Evolutionary conservation across 2,329 filamentous ascomycete genomes (phyloP).

Genomic region (Penicillium freii): DNA sequence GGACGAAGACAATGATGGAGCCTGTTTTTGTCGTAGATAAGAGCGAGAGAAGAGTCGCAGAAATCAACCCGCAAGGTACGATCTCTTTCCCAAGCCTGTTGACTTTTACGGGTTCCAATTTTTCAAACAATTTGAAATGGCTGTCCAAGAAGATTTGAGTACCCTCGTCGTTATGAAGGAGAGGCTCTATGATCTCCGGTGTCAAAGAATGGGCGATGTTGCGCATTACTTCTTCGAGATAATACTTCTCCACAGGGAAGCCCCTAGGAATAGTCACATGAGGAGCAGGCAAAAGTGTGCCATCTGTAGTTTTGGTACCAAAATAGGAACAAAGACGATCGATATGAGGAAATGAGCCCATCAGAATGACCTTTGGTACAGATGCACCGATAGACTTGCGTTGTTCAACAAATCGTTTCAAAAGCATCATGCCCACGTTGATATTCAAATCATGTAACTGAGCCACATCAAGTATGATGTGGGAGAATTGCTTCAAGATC

Average conservation of each 20-base stretch:
- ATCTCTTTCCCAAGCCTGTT: neutral
- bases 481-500: slow-evolving; percentile 44
- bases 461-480: slow-evolving; percentile 54
- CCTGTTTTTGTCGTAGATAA: slow-evolving; percentile 43
- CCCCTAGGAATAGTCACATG: slow-evolving; percentile 46
- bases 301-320: slow-evolving; percentile 28
- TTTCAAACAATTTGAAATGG: slow-evolving; percentile 4
- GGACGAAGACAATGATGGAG: slow-evolving; percentile 51
- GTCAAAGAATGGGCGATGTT: slow-evolving; percentile 29
- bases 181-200: slow-evolving; percentile 13
- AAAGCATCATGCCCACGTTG: slow-evolving; percentile 48
- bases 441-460: slow-evolving; percentile 48
- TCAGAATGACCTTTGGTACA: slow-evolving; percentile 48
- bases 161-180: slow-evolving; percentile 11
- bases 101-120: neutral
- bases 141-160: slow-evolving; percentile 11
- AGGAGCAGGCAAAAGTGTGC: slow-evolving; percentile 38
- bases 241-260: slow-evolving; percentile 45
- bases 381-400: slow-evolving; percentile 32
- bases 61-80: slow-evolving; percentile 44
- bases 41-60: slow-evolving; percentile 49
- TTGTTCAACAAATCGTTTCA: slow-evolving; percentile 45
- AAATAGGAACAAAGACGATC: slow-evolving; percentile 50
- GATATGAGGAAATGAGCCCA: slow-evolving; percentile 51
- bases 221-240: slow-evolving; percentile 42